Evolutionary conservation across 768 basidiomycete genomes (phyloP), one percentile per base, ranked within the genome.

Genomic region (Tubosaeta sp.): DNA sequence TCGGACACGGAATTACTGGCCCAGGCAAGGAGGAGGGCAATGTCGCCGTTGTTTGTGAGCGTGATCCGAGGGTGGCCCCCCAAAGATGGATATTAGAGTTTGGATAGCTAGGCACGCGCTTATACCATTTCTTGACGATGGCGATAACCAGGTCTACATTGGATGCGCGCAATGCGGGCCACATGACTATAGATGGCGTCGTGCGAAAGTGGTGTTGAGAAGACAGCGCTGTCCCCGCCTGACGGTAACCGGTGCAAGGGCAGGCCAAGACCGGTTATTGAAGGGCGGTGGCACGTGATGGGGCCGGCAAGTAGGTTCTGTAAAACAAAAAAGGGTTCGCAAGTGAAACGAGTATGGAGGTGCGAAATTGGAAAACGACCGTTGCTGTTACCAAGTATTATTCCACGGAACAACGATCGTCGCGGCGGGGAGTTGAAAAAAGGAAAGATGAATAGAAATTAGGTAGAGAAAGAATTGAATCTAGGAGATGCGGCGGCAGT

Each of bases 261-360:
- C 13, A 29, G 31, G 19, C 48, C 22, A 22, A 22, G 22, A 22
- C 22, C 32, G 9, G 16, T 37, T 6, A 16, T 16, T 16, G 26
- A 44, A 19, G n/a, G 14, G 12, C 10, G 14, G 33, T 14, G 14
- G 41, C 63, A 60, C 52, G 63, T 60, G 63, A 64, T 60, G n/a
- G 1, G 29, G 9, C 51, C 63, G 64, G 63, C 61, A 66, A 64
- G 58, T 56, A 63, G 48, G 63, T 59, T 62, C 51, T 59, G 51
- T 46, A 43, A 45, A 43, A 22, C 22, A 22, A 46, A 46, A 57
- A 64, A 61, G 55, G 59, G 55, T 52, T 48, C 32, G 31, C 48
- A 56, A 44, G 51, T 63, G 62, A 63, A 63, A 65, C 63, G 60
- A 41, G 56, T 56, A 64, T 64, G 62, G 63, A 65, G 56, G 52